phyloP scores from a whole-genome alignment of 805 yeast species.

The Candida silvatica region DNA sequence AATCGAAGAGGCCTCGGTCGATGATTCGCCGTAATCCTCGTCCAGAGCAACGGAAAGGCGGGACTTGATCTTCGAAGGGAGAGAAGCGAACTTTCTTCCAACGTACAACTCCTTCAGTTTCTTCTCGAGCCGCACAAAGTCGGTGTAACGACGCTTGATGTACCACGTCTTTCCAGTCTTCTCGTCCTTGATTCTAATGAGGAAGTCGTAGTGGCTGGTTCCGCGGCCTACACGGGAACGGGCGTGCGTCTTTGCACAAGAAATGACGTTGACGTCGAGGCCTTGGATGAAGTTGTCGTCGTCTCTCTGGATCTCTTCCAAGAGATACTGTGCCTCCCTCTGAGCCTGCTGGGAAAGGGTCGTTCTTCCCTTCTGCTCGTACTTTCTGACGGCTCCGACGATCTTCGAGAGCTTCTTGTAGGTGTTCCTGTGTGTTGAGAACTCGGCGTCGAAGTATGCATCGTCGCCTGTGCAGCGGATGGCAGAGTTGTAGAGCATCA shows the following conservation, averaged over 20 bases:
- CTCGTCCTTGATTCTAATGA: slow-evolving; percentile 35
- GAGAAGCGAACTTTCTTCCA: slow-evolving; percentile 43
- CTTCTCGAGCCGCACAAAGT: slow-evolving; percentile 52
- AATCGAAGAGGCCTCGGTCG: slow-evolving; percentile 4
- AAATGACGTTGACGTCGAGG: slow-evolving; percentile 50
- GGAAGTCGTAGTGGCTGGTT: slow-evolving; percentile 32
- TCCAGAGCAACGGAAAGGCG: slow-evolving; percentile 12
- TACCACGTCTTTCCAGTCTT: slow-evolving; percentile 30
- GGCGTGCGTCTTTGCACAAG: slow-evolving; percentile 23
- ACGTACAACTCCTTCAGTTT: slow-evolving; percentile 53
- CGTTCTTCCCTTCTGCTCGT: slow-evolving; percentile 2
- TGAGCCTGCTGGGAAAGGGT: slow-evolving; percentile 3
- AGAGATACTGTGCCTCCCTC: slow-evolving; percentile 20
- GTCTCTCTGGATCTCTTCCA: slow-evolving; percentile 27
- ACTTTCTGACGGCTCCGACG: slow-evolving; percentile 9
- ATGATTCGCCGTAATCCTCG: too few relatives aligned
- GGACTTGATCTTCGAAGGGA: slow-evolving; percentile 24
- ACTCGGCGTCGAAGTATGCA: slow-evolving; percentile 32
- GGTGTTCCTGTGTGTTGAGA: slow-evolving; percentile 26
- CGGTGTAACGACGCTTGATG: slow-evolving; percentile 56
- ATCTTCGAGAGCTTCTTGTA: slow-evolving; percentile 29
- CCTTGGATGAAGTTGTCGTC: slow-evolving; percentile 42
- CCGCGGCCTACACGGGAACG: slow-evolving; percentile 14
- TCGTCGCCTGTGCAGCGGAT: slow-evolving; percentile 53
- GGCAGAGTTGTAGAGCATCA: slow-evolving; percentile 69